Evolutionary conservation across 495 filamentous ascomycete genomes (phyloP).

Genomic region (Aspergillus mulundensis): DNA sequence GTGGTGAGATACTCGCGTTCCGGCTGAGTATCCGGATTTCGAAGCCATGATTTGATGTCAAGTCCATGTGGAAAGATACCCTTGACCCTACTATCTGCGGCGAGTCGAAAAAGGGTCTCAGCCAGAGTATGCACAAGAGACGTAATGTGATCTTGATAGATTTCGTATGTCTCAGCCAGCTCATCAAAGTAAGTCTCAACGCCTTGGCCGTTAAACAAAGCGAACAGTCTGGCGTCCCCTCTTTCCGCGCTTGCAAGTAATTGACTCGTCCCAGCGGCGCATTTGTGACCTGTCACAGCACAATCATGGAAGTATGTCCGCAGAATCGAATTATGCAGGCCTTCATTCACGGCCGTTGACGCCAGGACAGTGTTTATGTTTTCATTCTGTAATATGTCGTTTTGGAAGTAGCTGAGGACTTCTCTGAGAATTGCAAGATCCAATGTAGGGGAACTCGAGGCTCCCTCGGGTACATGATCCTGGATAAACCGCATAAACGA

Average conservation of each 20-base stretch:
- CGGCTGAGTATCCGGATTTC: background rate
- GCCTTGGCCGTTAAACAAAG: constrained; percentile 93
- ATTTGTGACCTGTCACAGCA: too few relatives aligned
- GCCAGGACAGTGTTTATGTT: background rate
- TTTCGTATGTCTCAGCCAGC: constrained; percentile 80
- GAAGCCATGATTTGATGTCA: background rate
- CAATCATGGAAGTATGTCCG: too few relatives aligned
- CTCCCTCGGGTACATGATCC: too few relatives aligned
- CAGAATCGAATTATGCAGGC: background rate
- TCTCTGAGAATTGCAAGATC: background rate
- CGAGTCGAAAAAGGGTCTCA: too few relatives aligned
- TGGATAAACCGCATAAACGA: too few relatives aligned
- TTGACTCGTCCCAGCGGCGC: too few relatives aligned
- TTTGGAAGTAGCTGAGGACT: background rate
- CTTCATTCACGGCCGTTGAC: background rate
- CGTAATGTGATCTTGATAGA: constrained; percentile 78
- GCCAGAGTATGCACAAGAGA: constrained; percentile 40
- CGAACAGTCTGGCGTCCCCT: constrained; percentile 17
- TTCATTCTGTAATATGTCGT: background rate
- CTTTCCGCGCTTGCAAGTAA: too few relatives aligned
- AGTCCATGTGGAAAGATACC: background rate
- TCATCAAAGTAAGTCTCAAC: constrained; percentile 99
- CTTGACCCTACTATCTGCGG: background rate
- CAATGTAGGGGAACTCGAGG: too few relatives aligned
- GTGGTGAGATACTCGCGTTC: background rate